phyloP scores from a whole-genome alignment of 805 yeast genomes.

The Cyberlindnera subsufficiens region DNA sequence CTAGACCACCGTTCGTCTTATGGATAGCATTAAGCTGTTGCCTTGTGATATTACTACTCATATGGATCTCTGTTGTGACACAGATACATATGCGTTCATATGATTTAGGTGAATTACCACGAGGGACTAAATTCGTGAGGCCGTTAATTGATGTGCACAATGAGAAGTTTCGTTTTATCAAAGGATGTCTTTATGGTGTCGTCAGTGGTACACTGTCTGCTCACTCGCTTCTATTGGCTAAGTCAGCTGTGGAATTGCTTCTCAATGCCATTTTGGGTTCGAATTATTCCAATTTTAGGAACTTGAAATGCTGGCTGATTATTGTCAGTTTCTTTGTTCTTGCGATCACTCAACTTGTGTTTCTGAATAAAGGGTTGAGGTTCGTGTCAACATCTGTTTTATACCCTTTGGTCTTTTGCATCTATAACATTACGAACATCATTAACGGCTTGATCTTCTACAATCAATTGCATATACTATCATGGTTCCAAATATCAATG shows the following conservation, averaged over 20 bases:
- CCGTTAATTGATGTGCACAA: conserved; percentile 2
- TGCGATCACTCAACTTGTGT: conserved; percentile 65
- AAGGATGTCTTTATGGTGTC: conserved; percentile 62
- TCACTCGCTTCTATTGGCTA: conserved; percentile 81
- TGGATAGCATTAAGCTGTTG: conserved; percentile 47
- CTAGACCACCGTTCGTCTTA: conserved; percentile 40
- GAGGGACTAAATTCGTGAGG: neutral
- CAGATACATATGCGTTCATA: conserved; percentile 1
- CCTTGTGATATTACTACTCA: conserved; percentile 23
- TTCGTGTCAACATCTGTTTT: conserved; percentile 68
- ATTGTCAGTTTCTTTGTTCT: conserved; percentile 49
- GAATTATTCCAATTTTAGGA: conserved; percentile 32
- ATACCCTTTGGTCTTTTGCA: conserved; percentile 81
- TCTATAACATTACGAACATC: conserved; percentile 67
- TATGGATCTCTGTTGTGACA: conserved; percentile 23
- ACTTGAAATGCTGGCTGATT: conserved; percentile 42
- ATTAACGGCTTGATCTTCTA: conserved; percentile 59
- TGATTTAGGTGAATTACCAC: neutral
- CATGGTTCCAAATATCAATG: conserved; percentile 28
- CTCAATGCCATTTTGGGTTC: conserved; percentile 35
- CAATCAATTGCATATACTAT: conserved; percentile 40
- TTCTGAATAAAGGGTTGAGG: conserved; percentile 68
- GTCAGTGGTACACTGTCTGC: conserved; percentile 78
- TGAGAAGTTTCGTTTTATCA: conserved; percentile 26
- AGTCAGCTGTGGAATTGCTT: conserved; percentile 68